phyloP scores from a whole-genome alignment of 2,329 filamentous ascomycete species.

The Neurospora crassa region DNA sequence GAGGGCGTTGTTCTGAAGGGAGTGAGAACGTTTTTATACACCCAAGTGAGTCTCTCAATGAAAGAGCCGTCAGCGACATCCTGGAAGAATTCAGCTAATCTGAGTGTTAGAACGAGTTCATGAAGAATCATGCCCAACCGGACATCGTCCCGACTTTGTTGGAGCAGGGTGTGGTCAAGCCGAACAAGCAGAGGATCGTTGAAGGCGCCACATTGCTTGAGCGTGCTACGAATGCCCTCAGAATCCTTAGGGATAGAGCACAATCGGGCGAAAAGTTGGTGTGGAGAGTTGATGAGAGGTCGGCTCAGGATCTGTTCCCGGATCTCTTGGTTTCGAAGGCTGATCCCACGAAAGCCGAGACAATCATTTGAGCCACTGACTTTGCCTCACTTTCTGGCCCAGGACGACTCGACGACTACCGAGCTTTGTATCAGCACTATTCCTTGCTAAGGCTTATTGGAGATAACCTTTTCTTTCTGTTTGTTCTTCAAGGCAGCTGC shows the following conservation, averaged over 20 bases:
- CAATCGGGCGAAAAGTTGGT: conserved; percentile 22
- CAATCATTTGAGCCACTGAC: not conserved
- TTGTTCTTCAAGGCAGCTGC: no score
- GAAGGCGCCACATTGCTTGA: conserved; percentile 34
- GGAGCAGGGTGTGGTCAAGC: conserved; percentile 27
- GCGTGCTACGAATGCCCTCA: conserved; percentile 19
- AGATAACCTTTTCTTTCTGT: no score
- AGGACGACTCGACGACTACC: not conserved
- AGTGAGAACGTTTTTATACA: conserved; percentile 43
- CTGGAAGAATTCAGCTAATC: not conserved
- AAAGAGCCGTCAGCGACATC: not conserved
- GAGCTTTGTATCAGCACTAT: not conserved
- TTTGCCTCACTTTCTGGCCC: not conserved
- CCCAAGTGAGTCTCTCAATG: conserved; percentile 27
- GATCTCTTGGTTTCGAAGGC: not conserved
- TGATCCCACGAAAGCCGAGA: not conserved
- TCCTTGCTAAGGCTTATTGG: not conserved
- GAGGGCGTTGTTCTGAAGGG: conserved; percentile 42
- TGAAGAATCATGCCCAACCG: conserved; percentile 43
- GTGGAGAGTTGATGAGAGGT: conserved; percentile 20
- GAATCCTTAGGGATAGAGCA: conserved; percentile 15
- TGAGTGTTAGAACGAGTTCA: conserved; percentile 38
- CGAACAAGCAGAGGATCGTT: conserved; percentile 32
- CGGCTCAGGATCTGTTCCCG: not conserved
- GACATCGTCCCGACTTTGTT: conserved; percentile 44